Evolutionary conservation across 1,284 basidiomycete genomes (phyloP).

Genomic region (Puccinia novopanici): DNA sequence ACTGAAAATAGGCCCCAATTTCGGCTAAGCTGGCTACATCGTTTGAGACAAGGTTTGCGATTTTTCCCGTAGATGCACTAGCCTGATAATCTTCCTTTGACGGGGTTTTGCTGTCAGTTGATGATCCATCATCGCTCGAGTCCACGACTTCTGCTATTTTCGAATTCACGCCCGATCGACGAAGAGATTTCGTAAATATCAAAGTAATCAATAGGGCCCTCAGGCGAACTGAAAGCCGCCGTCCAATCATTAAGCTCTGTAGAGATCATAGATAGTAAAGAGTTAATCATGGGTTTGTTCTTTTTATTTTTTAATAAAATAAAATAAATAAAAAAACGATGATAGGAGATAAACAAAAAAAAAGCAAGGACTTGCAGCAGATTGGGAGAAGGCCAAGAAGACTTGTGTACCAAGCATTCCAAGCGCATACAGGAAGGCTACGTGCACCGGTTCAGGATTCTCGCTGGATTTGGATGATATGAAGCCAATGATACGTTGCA

Average conservation of each 20-base stretch:
- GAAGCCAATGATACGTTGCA: constrained; percentile 63
- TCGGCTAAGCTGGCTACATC: constrained; percentile 61
- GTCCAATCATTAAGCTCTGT: constrained; percentile 39
- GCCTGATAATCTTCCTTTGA: constrained; percentile 53
- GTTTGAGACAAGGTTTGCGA: constrained; percentile 64
- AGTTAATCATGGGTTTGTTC: too few species aligned
- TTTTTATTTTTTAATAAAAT: background rate
- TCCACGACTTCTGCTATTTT: constrained; percentile 50
- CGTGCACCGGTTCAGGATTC: constrained; percentile 61
- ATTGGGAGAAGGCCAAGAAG: constrained; percentile 53
- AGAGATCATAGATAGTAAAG: background rate
- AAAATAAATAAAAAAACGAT: too few species aligned
- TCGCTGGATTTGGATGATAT: constrained; percentile 58
- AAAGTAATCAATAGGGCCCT: constrained; percentile 63
- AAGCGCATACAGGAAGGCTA: constrained; percentile 63
- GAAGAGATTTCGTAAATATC: constrained; percentile 64
- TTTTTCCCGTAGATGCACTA: constrained; percentile 62
- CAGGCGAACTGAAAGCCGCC: constrained; percentile 52
- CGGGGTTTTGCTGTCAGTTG: constrained; percentile 28
- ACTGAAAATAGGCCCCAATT: constrained; percentile 43
- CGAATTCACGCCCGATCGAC: constrained; percentile 61
- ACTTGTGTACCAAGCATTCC: constrained; percentile 63
- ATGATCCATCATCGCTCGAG: constrained; percentile 56
- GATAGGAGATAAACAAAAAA: too few species aligned
- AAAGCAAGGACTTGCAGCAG: constrained; percentile 18